A percentile compares a stretch with the other conserved stretches of the same genome.
Evolutionary conservation across 2,329 filamentous ascomycete species (phyloP).

Genomic region (Zymoseptoria crescenta): DNA sequence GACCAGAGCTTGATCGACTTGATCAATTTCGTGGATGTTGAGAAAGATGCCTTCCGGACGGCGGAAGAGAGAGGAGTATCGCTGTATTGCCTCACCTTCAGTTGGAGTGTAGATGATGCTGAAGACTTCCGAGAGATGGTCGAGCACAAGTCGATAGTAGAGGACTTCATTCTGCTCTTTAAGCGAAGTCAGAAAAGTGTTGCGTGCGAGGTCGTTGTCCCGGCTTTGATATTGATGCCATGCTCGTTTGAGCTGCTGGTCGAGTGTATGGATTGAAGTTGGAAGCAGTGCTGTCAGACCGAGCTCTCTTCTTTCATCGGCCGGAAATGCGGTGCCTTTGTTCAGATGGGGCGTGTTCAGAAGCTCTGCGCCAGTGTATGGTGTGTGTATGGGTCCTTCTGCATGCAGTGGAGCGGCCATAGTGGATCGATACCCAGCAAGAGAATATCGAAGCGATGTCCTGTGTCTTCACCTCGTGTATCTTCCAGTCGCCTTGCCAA

Average conservation of each 20-base stretch:
- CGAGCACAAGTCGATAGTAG: constrained; percentile 68
- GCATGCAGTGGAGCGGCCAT: not conserved
- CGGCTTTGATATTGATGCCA: constrained; percentile 68
- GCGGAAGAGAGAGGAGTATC: constrained; percentile 72
- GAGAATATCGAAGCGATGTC: not conserved
- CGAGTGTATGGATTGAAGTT: constrained; percentile 61
- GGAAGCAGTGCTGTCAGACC: constrained; percentile 67
- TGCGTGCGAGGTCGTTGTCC: constrained; percentile 64
- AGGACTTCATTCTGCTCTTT: constrained; percentile 80
- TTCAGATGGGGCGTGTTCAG: constrained; percentile 65
- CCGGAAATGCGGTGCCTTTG: constrained; percentile 72
- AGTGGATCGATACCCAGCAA: not conserved
- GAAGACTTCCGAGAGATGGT: constrained; percentile 81
- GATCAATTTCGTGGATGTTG: constrained; percentile 59
- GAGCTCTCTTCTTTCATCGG: constrained; percentile 61
- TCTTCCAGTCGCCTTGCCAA: not conserved
- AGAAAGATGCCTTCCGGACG: constrained; percentile 74
- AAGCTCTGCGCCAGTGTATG: constrained; percentile 34
- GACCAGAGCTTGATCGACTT: constrained; percentile 57
- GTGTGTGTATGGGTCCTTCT: not conserved
- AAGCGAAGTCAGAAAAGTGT: constrained; percentile 78
- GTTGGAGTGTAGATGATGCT: constrained; percentile 86
- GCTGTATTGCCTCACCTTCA: constrained; percentile 79
- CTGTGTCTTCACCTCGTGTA: not conserved
- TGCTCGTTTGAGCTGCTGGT: constrained; percentile 67